These are phyloP conservation scores for Chytriomyces confervae DNA, from an alignment of 192 early-diverging fungal species.

Conservation along the genomic window DNA sequence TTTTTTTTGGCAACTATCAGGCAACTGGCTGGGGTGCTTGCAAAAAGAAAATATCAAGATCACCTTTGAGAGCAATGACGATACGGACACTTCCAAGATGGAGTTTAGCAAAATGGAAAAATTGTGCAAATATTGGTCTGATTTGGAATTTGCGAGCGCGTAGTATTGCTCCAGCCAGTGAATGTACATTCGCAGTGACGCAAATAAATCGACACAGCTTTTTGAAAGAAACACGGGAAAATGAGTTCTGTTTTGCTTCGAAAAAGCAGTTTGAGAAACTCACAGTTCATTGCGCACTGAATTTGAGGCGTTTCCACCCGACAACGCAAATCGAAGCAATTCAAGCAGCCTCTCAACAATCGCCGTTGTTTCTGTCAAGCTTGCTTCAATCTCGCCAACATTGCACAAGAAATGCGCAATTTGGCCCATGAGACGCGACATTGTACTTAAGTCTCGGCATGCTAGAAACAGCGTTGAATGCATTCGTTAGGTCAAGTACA, in stretches of 20 bases:
- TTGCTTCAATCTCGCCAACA: conserved; percentile 19
- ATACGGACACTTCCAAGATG: not conserved
- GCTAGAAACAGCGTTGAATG: not conserved
- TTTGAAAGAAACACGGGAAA: not conserved
- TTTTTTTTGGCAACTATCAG: not conserved
- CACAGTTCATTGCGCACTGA: not conserved
- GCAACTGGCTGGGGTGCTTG: not conserved
- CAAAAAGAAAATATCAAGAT: not conserved
- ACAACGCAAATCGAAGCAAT: not conserved
- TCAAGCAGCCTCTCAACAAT: conserved; percentile 9
- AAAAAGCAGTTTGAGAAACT: not conserved
- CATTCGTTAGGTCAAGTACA: not conserved
- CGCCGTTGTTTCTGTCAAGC: not conserved
- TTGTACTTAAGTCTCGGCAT: not conserved
- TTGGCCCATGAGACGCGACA: conserved; percentile 13
- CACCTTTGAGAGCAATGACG: not conserved
- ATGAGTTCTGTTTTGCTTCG: not conserved
- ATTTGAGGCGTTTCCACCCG: not conserved
- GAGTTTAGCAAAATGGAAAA: conserved; percentile 9
- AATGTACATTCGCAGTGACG: conserved; percentile 11
- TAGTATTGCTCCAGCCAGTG: conserved; percentile 22
- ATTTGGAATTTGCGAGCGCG: not conserved
- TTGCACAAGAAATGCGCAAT: conserved; percentile 4
- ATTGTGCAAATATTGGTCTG: not conserved
- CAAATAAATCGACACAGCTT: not conserved